Evolutionary conservation across 768 basidiomycete genomes (phyloP), one percentile per base, ranked within the genome.

Genomic region (Pleurotus salmoneostramineus): DNA sequence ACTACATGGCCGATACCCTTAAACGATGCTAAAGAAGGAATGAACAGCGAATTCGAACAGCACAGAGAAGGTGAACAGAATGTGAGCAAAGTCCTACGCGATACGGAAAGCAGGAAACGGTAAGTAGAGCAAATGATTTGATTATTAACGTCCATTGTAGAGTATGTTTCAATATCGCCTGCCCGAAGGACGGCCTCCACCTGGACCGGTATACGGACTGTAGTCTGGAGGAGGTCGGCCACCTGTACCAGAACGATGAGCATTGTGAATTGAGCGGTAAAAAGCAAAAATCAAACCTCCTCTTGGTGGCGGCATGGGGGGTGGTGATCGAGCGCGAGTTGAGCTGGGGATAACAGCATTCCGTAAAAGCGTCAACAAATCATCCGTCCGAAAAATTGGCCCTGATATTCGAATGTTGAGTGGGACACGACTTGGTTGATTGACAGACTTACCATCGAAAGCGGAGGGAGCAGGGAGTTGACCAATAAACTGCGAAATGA

Each of bases 301-400:
- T 68, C 84, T 79, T 51, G 82, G 76, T 3, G 84, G 78, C 3
- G 78, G 71, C 6, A 81, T 74, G 3, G 84, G 81, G 5, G 85
- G 84, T 3, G 87, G 83, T 10, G 86, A 83, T 55, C 81, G 81
- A 3, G 79, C 72, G 61, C 80, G 75, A 12, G 65, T 72, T 10
- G 69, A 79, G 58, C 84, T 87, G 0, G 93, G 91, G 56, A 94
- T 91, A 34, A 89, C 84, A 49, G 91, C 89, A 65, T 84, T 90
- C 36, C 85, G 80, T 70, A 97, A 88, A 33, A 93, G 66, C 60
- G 88, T 87, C 85, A 98, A 88, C 40, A 96, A 75, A 69, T 96
- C 94, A 33, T 97, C 95, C 1, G 89, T 88, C 57, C 91, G 80
- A 74, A 96, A 96, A 40, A 93, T 82, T 6, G 95, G 95, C 3